Evolutionary conservation across 1,284 basidiomycete genomes (phyloP).

Genomic region (Leccinum subfulvum): DNA sequence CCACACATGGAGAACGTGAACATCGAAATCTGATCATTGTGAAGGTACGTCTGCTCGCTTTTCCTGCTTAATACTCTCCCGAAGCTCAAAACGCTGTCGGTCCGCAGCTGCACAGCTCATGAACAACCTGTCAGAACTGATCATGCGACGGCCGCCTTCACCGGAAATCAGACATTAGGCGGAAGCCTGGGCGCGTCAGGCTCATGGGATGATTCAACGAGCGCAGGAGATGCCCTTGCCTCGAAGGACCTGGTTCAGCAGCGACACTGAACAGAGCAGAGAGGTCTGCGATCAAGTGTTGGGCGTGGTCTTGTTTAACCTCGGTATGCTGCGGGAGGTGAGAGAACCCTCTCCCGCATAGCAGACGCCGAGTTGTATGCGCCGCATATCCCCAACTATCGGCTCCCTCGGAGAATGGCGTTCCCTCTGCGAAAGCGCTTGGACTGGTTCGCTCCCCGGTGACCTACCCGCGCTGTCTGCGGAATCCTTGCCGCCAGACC

Average conservation of each 20-base stretch:
- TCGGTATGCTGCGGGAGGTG: slow-evolving; percentile 52
- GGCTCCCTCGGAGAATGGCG: no score
- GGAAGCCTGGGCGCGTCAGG: slow-evolving; percentile 60
- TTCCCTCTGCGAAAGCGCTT: no score
- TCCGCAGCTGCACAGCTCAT: slow-evolving; percentile 66
- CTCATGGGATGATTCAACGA: slow-evolving; percentile 47
- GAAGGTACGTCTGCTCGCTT: slow-evolving; percentile 41
- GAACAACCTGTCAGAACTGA: slow-evolving; percentile 63
- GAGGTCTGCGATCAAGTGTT: slow-evolving; percentile 55
- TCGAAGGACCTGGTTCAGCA: slow-evolving; percentile 29
- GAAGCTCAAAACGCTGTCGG: neutral
- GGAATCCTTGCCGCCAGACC: no score
- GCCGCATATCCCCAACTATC: no score
- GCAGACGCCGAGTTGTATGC: no score
- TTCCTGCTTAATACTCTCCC: neutral
- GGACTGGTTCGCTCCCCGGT: no score
- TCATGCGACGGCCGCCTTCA: slow-evolving; percentile 48
- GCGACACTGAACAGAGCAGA: slow-evolving; percentile 8
- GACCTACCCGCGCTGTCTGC: no score
- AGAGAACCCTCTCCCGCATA: neutral
- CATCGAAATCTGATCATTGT: slow-evolving; percentile 51
- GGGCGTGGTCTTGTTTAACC: slow-evolving; percentile 61
- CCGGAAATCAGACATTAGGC: slow-evolving; percentile 52
- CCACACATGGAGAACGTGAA: slow-evolving; percentile 37
- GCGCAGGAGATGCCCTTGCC: slow-evolving; percentile 24